Evolutionary conservation across 176 grass and related monocot genomes (phyloP), one percentile per base, ranked within the genome.

Genomic region (Dendrocalamus sinicus): DNA sequence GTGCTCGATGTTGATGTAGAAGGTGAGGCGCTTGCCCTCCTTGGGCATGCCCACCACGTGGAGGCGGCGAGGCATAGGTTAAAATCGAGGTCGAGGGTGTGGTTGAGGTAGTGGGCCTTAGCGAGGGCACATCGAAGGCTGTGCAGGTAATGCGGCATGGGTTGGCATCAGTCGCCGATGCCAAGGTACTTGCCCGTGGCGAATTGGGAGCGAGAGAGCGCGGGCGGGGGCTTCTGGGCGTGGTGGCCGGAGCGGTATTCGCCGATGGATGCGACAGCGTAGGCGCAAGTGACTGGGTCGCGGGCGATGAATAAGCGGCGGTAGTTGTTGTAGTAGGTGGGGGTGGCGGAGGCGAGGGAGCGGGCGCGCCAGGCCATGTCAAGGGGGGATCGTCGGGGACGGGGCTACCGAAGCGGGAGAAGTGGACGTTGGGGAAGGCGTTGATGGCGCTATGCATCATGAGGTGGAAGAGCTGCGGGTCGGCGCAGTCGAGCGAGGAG

Each of bases 291-390:
- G 23, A 14, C 19, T 9, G 73, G 76, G 52, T 84, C 59, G 16
- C 94, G 89, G 47, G 84, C 57, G 69, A 97, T 32, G 75, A 79
- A 70, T 65, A 97, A 97, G 71, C 94, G 91, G 47, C 89, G 91
- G 78, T 97, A 97, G 90, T 97, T 89, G 85, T 93, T 72, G 70
- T 26, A 71, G 9, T 71, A 93, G 59, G 84, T 86, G 16, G 87
- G 82, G 62, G 76, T 3, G 12, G 44, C 70, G 70, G 70, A 26
- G 46, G 46, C 11, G 46, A 11, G 2, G 20, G 20, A 44, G 43
- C 80, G 90, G 83, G 91, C 89, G 52, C 68, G 90, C 92, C 92
- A 92, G 30, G 94, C 92, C 92, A 97, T 97, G 83, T 97, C 90
- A 67, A 66, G 41, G 89, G 85, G 47, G 40, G 60, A 75, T 91